Percentiles rank a stretch among this genome's conserved stretches.
Evolutionary conservation across 768 basidiomycete species (phyloP).

Genomic region (Suillus variegatus): DNA sequence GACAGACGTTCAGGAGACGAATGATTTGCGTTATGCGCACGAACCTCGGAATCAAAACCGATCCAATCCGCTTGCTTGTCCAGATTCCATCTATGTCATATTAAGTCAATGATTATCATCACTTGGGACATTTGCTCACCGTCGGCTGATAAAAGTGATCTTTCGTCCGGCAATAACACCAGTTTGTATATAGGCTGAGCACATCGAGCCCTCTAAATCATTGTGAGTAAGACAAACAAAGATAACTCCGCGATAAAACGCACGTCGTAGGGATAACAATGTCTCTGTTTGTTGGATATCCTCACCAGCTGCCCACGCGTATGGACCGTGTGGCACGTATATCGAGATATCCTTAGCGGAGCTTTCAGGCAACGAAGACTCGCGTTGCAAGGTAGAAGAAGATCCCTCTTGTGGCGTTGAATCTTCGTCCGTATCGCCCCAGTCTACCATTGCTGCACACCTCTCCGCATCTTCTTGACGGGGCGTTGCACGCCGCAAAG

Average conservation of each 20-base stretch:
- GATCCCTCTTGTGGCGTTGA: background rate
- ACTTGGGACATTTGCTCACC: conserved; percentile 23
- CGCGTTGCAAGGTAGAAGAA: background rate
- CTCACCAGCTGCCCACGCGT: conserved; percentile 32
- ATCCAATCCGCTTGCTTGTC: conserved; percentile 35
- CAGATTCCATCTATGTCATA: conserved; percentile 31
- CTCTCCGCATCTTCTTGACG: conserved; percentile 20
- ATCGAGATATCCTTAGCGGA: conserved; percentile 21
- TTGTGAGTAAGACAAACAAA: conserved; percentile 1
- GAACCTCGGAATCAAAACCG: conserved; percentile 43
- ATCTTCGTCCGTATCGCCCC: conserved; percentile 17
- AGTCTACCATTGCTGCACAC: conserved; percentile 31
- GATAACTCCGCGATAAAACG: conserved; percentile 4
- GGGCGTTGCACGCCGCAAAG: conserved; percentile 17
- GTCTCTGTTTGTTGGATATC: conserved; percentile 27
- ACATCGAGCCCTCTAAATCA: conserved; percentile 37
- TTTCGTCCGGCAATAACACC: conserved; percentile 29
- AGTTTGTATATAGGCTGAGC: conserved; percentile 38
- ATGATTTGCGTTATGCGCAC: conserved; percentile 15
- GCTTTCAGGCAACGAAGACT: conserved; percentile 9
- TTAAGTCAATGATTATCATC: background rate
- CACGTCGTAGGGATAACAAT: conserved; percentile 29
- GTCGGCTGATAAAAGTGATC: conserved; percentile 39
- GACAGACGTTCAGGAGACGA: conserved; percentile 6
- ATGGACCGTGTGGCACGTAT: conserved; percentile 33